Conservation (phyloP, 2,329 filamentous ascomycete genomes). For the Sporothrix brasiliensis region DNA sequence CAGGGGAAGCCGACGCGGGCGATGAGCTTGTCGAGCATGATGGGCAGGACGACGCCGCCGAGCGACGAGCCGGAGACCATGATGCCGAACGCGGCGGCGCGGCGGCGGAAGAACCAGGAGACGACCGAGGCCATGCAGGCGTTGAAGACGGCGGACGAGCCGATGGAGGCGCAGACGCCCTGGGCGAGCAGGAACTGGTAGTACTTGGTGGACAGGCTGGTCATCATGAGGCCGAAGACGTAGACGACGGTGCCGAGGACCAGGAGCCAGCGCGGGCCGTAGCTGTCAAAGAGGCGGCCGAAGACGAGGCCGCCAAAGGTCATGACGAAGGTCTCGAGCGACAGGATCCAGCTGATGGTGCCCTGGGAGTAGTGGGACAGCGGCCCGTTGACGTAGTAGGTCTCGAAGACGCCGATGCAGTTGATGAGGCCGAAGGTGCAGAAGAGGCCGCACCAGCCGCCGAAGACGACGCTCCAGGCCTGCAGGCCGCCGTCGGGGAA, state of each 20-base stretch:
- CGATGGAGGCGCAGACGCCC: conserved; percentile 42
- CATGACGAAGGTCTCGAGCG: conserved; percentile 52
- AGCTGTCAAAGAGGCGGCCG: conserved; percentile 55
- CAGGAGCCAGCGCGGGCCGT: conserved; percentile 60
- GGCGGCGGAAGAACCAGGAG: conserved; percentile 53
- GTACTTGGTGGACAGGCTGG: conserved; percentile 50
- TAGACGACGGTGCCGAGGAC: conserved; percentile 56
- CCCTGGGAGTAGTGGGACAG: conserved; percentile 53
- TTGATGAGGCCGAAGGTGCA: conserved; percentile 48
- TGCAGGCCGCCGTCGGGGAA: conserved; percentile 57
- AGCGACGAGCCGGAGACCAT: conserved; percentile 53
- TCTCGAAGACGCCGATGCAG: conserved; percentile 58
- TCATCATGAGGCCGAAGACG: conserved; percentile 64
- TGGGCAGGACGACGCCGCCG: conserved; percentile 59
- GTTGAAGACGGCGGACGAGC: conserved; percentile 45
- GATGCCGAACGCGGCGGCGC: conserved; percentile 54
- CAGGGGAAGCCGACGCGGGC: conserved; percentile 49
- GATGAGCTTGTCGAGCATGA: conserved; percentile 58
- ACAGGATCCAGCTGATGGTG: conserved; percentile 61
- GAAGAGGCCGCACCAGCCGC: conserved; percentile 45
- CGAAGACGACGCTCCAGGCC: conserved; percentile 55
- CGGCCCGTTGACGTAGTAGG: conserved; percentile 56
- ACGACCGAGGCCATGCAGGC: conserved; percentile 44
- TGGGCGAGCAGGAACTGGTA: conserved; percentile 49
- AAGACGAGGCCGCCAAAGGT: conserved; percentile 54